Percentiles rank a stretch among this genome's conserved stretches.
phyloP scores from a whole-genome alignment of 1,284 basidiomycete species.

The Microbotryum silenes-acaulis region DNA sequence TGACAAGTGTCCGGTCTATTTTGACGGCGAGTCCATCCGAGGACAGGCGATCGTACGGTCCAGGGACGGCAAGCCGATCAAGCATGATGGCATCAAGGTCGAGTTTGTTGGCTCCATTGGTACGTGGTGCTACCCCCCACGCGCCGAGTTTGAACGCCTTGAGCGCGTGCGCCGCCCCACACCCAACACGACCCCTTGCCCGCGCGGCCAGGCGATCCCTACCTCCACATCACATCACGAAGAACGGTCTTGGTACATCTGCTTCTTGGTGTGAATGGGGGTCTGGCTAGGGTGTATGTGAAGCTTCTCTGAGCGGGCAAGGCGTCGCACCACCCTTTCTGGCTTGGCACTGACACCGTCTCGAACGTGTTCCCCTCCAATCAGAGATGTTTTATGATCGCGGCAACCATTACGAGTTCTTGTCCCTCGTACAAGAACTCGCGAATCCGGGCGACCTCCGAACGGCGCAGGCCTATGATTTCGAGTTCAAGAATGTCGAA shows the following conservation, averaged over 20 bases:
- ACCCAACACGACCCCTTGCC: no score
- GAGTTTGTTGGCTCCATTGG: constrained; percentile 96
- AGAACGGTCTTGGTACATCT: no score
- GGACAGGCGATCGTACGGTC: constrained; percentile 86
- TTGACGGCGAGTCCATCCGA: constrained; percentile 81
- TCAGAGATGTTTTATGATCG: constrained; percentile 92
- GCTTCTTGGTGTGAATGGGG: no score
- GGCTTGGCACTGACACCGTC: constrained; percentile 1
- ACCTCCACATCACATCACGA: no score
- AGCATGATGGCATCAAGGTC: constrained; percentile 95
- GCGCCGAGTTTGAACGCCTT: no score
- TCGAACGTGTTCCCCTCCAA: background rate
- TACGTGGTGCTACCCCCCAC: constrained; percentile 41
- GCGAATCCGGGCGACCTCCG: constrained; percentile 91
- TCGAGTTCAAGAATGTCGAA: constrained; percentile 97
- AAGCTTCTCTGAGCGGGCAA: no score
- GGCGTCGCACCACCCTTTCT: background rate
- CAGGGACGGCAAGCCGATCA: constrained; percentile 87
- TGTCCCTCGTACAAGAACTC: constrained; percentile 88
- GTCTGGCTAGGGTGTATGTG: no score
- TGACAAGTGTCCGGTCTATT: constrained; percentile 83
- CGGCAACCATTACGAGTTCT: constrained; percentile 95
- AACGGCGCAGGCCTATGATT: constrained; percentile 88
- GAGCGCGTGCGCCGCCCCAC: no score
- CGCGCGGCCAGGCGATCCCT: no score